phyloP scores from a whole-genome alignment of 129 eudicot genomes.

The Pseudognaphalium luteoalbum region DNA sequence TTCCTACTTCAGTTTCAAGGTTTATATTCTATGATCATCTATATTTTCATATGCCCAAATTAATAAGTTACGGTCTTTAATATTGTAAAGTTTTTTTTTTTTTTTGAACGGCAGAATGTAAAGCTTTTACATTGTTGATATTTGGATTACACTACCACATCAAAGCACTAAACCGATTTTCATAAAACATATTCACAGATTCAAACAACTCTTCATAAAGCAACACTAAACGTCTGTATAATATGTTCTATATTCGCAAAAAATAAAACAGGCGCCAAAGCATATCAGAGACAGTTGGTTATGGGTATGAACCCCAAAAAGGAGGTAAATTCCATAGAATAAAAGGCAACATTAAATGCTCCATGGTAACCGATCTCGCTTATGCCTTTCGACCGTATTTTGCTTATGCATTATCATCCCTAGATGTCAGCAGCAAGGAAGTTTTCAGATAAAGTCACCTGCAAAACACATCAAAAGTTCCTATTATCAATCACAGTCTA shows the following conservation, averaged over 20 bases:
- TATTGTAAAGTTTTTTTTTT: too few relatives aligned
- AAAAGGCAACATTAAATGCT: constrained; percentile 9
- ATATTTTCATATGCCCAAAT: too few relatives aligned
- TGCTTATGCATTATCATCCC: constrained; percentile 13
- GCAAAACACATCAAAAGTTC: constrained; percentile 26
- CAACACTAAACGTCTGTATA: background rate
- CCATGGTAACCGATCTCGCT: constrained; percentile 9
- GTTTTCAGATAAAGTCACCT: constrained; percentile 65
- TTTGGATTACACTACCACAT: background rate
- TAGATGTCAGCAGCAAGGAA: constrained; percentile 75
- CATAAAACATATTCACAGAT: background rate
- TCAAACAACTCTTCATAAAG: constrained; percentile 1
- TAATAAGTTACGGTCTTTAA: too few relatives aligned
- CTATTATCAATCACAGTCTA: background rate
- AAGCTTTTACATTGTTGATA: background rate
- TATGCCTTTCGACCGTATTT: constrained; percentile 14
- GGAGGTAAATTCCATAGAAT: constrained; percentile 29
- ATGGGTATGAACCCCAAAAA: constrained; percentile 22
- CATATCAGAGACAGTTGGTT: constrained; percentile 3
- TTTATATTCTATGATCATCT: too few relatives aligned
- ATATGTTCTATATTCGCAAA: constrained; percentile 13
- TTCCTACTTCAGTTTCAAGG: too few relatives aligned
- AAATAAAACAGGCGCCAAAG: background rate
- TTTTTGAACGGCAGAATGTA: too few relatives aligned
- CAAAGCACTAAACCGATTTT: background rate